phyloP scores from a whole-genome alignment of 495 filamentous ascomycete genomes.

The Aspergillus homomorphus region DNA sequence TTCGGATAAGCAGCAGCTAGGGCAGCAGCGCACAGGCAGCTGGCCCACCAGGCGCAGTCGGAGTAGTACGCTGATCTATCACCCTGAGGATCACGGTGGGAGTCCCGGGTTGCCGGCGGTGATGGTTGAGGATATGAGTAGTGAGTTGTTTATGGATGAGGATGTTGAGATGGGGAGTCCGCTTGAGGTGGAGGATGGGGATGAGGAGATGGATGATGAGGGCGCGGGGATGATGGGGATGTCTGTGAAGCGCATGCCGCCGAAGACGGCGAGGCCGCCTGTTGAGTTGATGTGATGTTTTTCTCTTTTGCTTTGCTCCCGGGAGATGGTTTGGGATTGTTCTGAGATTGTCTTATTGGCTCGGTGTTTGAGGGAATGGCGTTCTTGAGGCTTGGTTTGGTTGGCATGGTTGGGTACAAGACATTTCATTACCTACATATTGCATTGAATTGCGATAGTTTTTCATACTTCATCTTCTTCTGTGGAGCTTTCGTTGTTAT shows the following conservation, averaged over 20 bases:
- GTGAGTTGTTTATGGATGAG: constrained; percentile 40
- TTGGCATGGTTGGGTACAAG: no score
- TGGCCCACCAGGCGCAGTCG: constrained; percentile 51
- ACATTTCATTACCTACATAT: no score
- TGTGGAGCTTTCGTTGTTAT: no score
- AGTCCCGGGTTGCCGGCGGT: constrained; percentile 83
- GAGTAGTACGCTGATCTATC: constrained; percentile 70
- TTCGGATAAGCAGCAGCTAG: constrained; percentile 33
- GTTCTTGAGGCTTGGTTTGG: no score
- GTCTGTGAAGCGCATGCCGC: constrained; percentile 53
- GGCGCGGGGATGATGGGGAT: constrained; percentile 34
- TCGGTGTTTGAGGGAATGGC: no score
- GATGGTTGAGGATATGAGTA: constrained; percentile 83
- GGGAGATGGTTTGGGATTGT: not conserved
- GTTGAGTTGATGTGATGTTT: constrained; percentile 73
- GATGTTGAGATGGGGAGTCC: constrained; percentile 19
- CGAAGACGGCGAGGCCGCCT: constrained; percentile 80
- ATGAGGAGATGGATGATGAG: constrained; percentile 40
- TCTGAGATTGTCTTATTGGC: constrained; percentile 21
- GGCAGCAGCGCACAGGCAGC: constrained; percentile 30
- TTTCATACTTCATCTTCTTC: no score
- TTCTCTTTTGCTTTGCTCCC: constrained; percentile 16
- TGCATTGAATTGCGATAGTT: no score
- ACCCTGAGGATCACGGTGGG: constrained; percentile 69
- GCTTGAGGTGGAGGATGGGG: constrained; percentile 13